A percentile compares a stretch with the other conserved stretches of the same genome.
phyloP scores from a whole-genome alignment of 2,329 filamentous ascomycete genomes.

The Sarocladiaceae sp. region DNA sequence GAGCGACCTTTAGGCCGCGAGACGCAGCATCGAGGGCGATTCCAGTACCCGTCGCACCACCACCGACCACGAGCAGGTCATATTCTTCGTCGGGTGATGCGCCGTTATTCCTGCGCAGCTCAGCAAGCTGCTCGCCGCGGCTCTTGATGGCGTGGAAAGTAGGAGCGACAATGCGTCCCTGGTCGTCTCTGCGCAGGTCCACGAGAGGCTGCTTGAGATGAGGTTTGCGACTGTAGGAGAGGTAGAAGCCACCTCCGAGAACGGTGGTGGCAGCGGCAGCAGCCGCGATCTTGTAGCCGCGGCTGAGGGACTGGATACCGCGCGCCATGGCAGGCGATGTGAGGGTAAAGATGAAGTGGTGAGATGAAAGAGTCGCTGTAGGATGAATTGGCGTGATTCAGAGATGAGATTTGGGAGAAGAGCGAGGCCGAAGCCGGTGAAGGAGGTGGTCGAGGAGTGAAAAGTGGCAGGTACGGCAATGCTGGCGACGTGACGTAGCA shows the following conservation, averaged over 20 bases:
- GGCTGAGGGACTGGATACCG: constrained; percentile 27
- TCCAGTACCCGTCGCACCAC: constrained; percentile 71
- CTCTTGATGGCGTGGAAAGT: constrained; percentile 27
- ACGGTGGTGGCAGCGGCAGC: constrained; percentile 22
- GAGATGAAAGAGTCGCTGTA: constrained; percentile 1
- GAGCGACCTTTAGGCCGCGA: constrained; percentile 69
- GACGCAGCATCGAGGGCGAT: constrained; percentile 78
- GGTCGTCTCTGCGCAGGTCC: constrained; percentile 27
- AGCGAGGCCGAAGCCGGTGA: constrained; percentile 1
- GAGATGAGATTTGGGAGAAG: too few relatives aligned
- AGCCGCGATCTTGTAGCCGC: constrained; percentile 25
- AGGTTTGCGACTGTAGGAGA: constrained; percentile 20
- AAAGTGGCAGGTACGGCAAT: too few relatives aligned
- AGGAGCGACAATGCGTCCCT: constrained; percentile 31
- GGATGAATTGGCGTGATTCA: constrained; percentile 1
- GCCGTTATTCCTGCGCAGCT: constrained; percentile 27
- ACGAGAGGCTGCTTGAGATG: constrained; percentile 26
- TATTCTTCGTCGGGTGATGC: constrained; percentile 45
- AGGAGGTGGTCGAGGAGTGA: not conserved
- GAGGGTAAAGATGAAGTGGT: not conserved
- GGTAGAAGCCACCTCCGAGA: constrained; percentile 22
- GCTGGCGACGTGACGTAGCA: constrained; percentile 1
- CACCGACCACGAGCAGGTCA: constrained; percentile 73
- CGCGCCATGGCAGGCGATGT: constrained; percentile 23
- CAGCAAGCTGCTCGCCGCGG: constrained; percentile 32